Evolutionary conservation across 164 flowering plant species (phyloP).

Genomic region (Piper betle): DNA sequence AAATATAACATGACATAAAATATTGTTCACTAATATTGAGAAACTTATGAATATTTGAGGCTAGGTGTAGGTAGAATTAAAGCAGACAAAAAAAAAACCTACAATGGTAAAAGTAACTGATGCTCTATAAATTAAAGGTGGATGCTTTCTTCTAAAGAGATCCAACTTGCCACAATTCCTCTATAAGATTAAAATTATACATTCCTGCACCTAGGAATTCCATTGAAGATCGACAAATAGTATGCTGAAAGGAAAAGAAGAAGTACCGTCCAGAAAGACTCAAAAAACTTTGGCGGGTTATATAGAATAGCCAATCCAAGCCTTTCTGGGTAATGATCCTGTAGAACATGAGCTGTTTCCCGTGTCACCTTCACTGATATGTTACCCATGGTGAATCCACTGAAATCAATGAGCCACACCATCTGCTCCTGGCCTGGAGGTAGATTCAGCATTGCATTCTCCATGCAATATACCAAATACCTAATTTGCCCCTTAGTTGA

Average conservation of each 20-base stretch:
- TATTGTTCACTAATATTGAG: background rate
- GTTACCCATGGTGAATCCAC: slow-evolving; percentile 58
- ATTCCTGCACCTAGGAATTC: background rate
- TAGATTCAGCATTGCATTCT: slow-evolving; percentile 82
- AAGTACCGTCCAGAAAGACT: slow-evolving; percentile 74
- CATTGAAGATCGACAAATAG: background rate
- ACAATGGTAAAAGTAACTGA: no score
- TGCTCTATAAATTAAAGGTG: no score
- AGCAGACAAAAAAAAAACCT: no score
- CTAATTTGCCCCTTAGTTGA: slow-evolving; percentile 66
- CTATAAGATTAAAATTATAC: no score
- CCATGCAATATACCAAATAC: slow-evolving; percentile 90
- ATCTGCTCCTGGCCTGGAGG: slow-evolving; percentile 75
- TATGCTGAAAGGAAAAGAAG: background rate
- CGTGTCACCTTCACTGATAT: slow-evolving; percentile 59
- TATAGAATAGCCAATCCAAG: slow-evolving; percentile 72
- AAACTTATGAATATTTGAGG: no score
- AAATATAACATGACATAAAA: background rate
- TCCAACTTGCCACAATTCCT: background rate
- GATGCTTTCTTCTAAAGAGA: background rate
- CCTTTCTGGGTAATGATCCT: slow-evolving; percentile 84
- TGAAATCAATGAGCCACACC: slow-evolving; percentile 92
- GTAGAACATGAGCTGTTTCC: slow-evolving; percentile 79
- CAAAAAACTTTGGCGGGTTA: slow-evolving; percentile 80
- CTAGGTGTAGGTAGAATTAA: no score